Percentiles rank a stretch among this genome's conserved stretches.
Evolutionary conservation across 2,329 filamentous ascomycete species (phyloP).

Genomic region (Camptophora hylomeconis): DNA sequence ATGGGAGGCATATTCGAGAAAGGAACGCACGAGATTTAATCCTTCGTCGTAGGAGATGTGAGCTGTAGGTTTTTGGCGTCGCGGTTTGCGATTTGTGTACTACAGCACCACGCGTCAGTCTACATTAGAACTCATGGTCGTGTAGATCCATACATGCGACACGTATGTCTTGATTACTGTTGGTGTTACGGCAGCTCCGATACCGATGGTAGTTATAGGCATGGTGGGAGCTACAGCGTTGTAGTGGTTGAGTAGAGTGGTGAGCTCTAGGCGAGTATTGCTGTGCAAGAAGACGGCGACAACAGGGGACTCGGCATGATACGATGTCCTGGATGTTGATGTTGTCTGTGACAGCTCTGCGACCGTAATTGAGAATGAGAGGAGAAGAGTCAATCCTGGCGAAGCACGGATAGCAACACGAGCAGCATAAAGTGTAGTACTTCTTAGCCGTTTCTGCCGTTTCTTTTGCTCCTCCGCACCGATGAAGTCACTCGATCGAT

Average conservation of each 20-base stretch:
- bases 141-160: slow-evolving; percentile 54
- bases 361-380: too few relatives aligned
- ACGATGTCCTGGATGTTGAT: neutral
- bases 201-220: slow-evolving; percentile 65
- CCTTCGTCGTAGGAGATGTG: slow-evolving; percentile 93
- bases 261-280: neutral
- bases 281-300: too few relatives aligned
- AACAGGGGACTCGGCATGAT: too few relatives aligned
- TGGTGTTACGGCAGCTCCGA: slow-evolving; percentile 74
- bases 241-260: neutral
- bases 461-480: too few relatives aligned
- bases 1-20: slow-evolving; percentile 71
- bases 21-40: slow-evolving; percentile 71
- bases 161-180: slow-evolving; percentile 77
- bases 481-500: too few relatives aligned
- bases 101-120: slow-evolving; percentile 24
- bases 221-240: slow-evolving; percentile 23
- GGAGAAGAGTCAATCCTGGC: too few relatives aligned
- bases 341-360: too few relatives aligned
- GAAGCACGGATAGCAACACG: too few relatives aligned
- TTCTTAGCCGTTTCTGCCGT: too few relatives aligned
- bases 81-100: slow-evolving; percentile 69
- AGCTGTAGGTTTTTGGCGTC: slow-evolving; percentile 68
- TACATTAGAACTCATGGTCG: slow-evolving; percentile 3
- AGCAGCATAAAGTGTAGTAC: too few relatives aligned